phyloP scores from a whole-genome alignment of 164 flowering plant species.

The Platanus orientalis region DNA sequence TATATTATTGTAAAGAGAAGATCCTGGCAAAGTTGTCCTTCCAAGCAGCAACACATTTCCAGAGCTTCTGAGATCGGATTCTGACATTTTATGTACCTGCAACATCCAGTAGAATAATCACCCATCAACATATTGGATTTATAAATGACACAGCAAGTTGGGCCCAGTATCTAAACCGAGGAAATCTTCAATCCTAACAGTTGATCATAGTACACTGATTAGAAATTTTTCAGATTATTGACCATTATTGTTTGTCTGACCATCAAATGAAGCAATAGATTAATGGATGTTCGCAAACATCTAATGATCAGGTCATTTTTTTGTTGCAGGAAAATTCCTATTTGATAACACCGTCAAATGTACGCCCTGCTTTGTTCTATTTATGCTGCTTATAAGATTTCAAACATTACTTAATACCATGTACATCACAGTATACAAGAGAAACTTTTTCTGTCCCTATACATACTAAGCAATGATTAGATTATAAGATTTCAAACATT shows the following conservation, averaged over 20 bases:
- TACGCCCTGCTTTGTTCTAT: background rate
- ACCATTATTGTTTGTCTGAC: background rate
- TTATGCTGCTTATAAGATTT: background rate
- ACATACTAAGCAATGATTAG: background rate
- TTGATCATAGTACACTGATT: background rate
- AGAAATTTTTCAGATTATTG: background rate
- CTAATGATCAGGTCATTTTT: background rate
- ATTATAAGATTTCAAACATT: background rate
- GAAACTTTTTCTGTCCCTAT: no score
- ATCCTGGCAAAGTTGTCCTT: no score
- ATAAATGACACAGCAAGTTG: no score
- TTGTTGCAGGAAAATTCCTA: background rate
- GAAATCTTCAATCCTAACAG: background rate
- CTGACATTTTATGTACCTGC: no score
- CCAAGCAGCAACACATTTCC: no score
- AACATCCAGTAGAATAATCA: no score
- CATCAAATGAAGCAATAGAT: background rate
- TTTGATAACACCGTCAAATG: background rate
- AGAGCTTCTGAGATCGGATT: no score
- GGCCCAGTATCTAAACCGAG: no score
- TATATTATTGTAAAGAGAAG: no score
- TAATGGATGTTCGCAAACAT: background rate
- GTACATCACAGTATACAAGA: background rate
- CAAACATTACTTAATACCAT: background rate
- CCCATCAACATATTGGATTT: no score